Percentiles rank a stretch among this genome's conserved stretches.
Conservation (phyloP, 306 rosid genomes). For the Arachis hypogaea region DNA sequence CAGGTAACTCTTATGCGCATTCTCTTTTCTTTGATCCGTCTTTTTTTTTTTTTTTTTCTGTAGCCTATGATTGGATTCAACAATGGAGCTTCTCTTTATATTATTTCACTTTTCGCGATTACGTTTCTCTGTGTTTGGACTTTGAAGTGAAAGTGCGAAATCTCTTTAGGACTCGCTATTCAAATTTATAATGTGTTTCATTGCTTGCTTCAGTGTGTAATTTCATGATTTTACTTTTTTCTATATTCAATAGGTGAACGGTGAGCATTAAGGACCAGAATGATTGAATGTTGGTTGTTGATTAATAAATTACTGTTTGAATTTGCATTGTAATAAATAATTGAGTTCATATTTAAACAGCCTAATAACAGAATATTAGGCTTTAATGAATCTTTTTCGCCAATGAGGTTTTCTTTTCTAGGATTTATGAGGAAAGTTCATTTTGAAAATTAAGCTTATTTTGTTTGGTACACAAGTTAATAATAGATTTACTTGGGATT, state of each 20-base stretch:
- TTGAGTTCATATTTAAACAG: neutral
- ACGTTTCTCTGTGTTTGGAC: neutral
- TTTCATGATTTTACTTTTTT: slow-evolving; percentile 13
- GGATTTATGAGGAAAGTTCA: neutral
- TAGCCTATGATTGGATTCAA: neutral
- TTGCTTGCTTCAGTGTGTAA: neutral
- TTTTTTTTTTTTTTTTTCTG: slow-evolving; percentile 11
- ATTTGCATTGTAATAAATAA: slow-evolving; percentile 4
- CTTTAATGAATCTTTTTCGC: slow-evolving; percentile 12
- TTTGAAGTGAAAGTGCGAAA: neutral
- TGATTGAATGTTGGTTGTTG: slow-evolving; percentile 5
- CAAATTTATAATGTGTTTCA: slow-evolving; percentile 1
- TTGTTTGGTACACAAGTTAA: neutral
- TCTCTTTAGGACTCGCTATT: neutral
- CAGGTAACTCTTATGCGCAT: neutral
- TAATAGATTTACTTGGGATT: neutral
- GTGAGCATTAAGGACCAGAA: slow-evolving; percentile 3
- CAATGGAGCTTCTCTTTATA: neutral
- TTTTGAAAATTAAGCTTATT: slow-evolving; percentile 4
- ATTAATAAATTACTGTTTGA: slow-evolving; percentile 5
- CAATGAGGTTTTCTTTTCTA: neutral
- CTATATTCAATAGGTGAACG: neutral
- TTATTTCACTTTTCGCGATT: neutral
- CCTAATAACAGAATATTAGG: neutral
- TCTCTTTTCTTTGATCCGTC: neutral